Base-by-base conservation (phyloP, 306 rosid genomes). In the Cicer cuneatum region DNA sequence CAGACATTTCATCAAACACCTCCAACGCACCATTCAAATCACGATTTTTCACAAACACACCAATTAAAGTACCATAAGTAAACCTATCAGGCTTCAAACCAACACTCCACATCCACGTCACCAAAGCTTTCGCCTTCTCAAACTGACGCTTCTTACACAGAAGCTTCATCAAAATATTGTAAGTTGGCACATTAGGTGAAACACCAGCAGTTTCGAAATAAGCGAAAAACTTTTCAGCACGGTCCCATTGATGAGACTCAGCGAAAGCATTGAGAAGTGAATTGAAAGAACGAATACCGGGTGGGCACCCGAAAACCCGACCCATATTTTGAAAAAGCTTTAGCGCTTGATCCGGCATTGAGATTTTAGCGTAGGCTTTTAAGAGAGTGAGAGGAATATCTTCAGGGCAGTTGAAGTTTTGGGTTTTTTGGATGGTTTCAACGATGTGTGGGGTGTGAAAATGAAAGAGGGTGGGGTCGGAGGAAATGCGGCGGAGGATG, bases 1-100 rank as follows among this genome's bases (percentile, higher is more conserved):
- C 90, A 60, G 83, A 61, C 99, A 90, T 95, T 95, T 87, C 96
- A 41, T 95, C 97, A 6, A 95, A 92, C 93, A 92, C 71, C 69
- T 90, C 90, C 72, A 84, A 60, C 0, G 99, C 99, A 71, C 39
- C 61, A 8, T 52, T 18, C 78, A 90, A 71, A 40, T 72, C 79
- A 4, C 98, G 91, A 33, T 18, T 75, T 61, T 87, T 95, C 39
- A 46, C 71, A 66, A 4, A 77, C 95, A 74, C 88, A 51, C 73
- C 85, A 10, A 92, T 81, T 83, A 94, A 64, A 46, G 95, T 81
- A 14, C 96, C 88, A 46, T 90, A 94, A 24, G 89, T 87, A 37
- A 90, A 71, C 70, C 76, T 86, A 78, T 94, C 85, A 52, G 97
- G 95, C 70, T 74, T 52, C 65, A 92, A 33, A 11, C 86, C 92